phyloP scores from a whole-genome alignment of 352 stramenopile species.

The Thraustochytrium striatum region DNA sequence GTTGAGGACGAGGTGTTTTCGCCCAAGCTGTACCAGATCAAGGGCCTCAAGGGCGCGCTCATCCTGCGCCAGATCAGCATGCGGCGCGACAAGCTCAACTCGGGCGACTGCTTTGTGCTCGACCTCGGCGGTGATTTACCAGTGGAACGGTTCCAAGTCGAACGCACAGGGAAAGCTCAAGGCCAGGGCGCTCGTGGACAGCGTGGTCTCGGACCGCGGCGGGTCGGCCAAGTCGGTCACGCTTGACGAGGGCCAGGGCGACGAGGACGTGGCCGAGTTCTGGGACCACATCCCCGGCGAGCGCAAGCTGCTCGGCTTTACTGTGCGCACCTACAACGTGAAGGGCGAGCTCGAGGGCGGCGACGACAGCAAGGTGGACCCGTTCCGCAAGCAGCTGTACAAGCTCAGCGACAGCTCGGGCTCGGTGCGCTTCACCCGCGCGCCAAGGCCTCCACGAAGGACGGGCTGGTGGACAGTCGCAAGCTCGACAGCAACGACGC shows the following conservation, averaged over 20 bases:
- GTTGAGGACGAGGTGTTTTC: slow-evolving; percentile 4
- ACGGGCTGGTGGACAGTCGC: background rate
- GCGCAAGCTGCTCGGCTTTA: background rate
- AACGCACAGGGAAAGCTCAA: background rate
- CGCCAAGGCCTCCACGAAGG: background rate
- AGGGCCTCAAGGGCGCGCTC: background rate
- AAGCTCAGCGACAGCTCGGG: background rate
- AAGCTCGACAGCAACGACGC: background rate
- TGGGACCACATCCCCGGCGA: background rate
- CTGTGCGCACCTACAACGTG: background rate
- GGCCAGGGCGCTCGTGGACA: background rate
- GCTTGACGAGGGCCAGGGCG: background rate
- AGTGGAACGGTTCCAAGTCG: background rate
- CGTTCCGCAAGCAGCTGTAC: background rate
- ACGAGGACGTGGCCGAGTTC: background rate
- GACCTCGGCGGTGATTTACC: background rate
- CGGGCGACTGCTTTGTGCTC: slow-evolving; percentile 1
- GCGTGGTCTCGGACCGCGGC: background rate
- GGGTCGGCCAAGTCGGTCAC: background rate
- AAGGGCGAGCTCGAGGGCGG: background rate
- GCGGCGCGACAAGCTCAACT: background rate
- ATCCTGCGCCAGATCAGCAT: background rate
- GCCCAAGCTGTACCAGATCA: background rate
- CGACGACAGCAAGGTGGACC: background rate
- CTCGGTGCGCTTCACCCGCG: background rate